Conservation (phyloP, 78 protist species). For the Guillardia theta region DNA sequence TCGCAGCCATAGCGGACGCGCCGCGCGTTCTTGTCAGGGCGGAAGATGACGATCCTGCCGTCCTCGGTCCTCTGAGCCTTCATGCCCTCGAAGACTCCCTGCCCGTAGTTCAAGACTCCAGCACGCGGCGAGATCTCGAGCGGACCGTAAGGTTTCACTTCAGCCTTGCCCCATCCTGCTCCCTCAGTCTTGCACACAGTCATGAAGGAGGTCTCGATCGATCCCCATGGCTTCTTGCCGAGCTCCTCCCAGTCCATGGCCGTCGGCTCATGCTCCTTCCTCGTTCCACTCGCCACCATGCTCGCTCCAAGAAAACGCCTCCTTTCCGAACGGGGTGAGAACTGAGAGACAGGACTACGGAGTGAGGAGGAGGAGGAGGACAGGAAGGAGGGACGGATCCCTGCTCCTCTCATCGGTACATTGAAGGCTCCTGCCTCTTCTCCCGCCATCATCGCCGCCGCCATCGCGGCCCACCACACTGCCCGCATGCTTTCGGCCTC, state of each 20-base stretch:
- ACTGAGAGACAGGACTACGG: too few relatives aligned
- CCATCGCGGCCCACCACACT: too few relatives aligned
- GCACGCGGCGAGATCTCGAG: conserved; percentile 5
- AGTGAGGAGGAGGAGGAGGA: too few relatives aligned
- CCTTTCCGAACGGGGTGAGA: too few relatives aligned
- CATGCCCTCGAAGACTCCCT: conserved; percentile 38
- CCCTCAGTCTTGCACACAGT: neutral
- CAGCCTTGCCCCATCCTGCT: neutral
- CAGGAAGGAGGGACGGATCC: too few relatives aligned
- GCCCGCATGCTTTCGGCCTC: too few relatives aligned
- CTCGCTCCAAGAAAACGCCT: too few relatives aligned
- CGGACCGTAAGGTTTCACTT: neutral
- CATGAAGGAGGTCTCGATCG: neutral
- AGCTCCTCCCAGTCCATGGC: neutral
- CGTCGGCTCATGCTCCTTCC: too few relatives aligned
- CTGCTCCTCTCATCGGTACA: too few relatives aligned
- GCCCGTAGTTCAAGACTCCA: neutral
- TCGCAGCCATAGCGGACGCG: conserved; percentile 5
- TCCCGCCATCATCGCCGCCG: too few relatives aligned
- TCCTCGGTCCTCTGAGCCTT: conserved; percentile 36
- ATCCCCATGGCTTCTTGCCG: neutral
- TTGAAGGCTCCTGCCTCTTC: too few relatives aligned
- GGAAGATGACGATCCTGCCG: neutral
- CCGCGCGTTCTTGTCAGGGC: conserved; percentile 34
- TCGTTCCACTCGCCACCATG: too few relatives aligned